Conservation (phyloP, 805 yeast genomes). For the Tanozyma kutaoensis region DNA sequence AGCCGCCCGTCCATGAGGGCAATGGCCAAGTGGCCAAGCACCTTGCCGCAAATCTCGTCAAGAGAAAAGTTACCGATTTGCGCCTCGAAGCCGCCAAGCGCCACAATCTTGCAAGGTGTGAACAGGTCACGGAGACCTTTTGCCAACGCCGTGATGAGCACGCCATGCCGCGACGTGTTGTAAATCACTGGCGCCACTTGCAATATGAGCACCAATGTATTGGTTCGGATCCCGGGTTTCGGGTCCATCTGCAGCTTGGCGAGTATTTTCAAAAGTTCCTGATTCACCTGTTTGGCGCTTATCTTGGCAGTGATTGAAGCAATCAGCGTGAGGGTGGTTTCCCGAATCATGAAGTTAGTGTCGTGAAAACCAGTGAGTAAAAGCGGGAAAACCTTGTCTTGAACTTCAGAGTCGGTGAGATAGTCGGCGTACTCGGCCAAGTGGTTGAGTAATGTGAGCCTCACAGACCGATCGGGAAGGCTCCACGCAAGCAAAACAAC, state of each 20-base stretch:
- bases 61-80: constrained; percentile 57
- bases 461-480: constrained; percentile 61
- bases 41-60: constrained; percentile 64
- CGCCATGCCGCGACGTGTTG: constrained; percentile 46
- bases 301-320: constrained; percentile 51
- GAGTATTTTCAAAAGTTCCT: constrained; percentile 65
- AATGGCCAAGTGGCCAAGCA: constrained; percentile 76
- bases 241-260: constrained; percentile 77
- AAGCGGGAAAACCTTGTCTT: constrained; percentile 52
- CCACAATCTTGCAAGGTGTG: constrained; percentile 61
- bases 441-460: constrained; percentile 56
- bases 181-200: constrained; percentile 50
- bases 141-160: constrained; percentile 75
- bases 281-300: constrained; percentile 70
- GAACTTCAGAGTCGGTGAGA: constrained; percentile 48
- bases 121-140: constrained; percentile 74
- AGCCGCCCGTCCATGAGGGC: constrained; percentile 64
- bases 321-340: constrained; percentile 61
- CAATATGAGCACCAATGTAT: constrained; percentile 58
- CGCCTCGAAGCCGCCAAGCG: constrained; percentile 59
- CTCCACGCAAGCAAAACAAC: constrained; percentile 49
- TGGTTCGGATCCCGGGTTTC: constrained; percentile 63
- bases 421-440: constrained; percentile 36
- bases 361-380: constrained; percentile 78
- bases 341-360: constrained; percentile 67